Base-by-base conservation (phyloP, 129 eudicot genomes). In the Oenanthe sinensis region DNA sequence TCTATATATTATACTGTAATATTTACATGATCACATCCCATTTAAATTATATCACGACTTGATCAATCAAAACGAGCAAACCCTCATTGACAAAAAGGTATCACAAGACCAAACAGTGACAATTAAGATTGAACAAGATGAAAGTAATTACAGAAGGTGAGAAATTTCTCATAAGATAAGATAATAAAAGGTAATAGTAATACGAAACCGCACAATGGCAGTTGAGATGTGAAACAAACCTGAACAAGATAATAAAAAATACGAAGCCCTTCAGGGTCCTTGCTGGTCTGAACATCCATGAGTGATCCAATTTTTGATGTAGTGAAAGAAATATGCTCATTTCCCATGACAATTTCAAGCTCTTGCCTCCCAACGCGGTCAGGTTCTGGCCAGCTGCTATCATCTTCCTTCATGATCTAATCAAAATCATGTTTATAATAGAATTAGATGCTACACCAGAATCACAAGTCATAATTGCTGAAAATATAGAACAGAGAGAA, bases 381-480 rank as follows among this genome's bases (percentile, higher is more conserved):
- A 10, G 97, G 99, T 84, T 96, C 97, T 52, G 99, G 99, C 99
- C 99, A 96, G 85, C 87, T 92, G 82, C 87, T 92, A 80, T 96
- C 99, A 84, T 96, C 99, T 90, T 96, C 99, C 91, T 92, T 96
- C 99, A 96, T 90, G 75, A 96, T 96, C 99, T 96, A 85, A 24
- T 6, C 24, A 13, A 45, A 40, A 44, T 45, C 40, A 74, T 22
- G 24, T 10, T 22, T n/a, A 5, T 4, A 46, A 28, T 17, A 3
- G 6, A 24, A 12, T 74, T 20, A 45, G 13, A 44, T 12, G 46
- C 49, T 14, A 44, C 40, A 13, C 17, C 17, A 7, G 33, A 43
- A 20, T 45, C n/a, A n/a, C n/a, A n/a, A n/a, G n/a, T n/a, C 20
- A 42, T 43, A n/a, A 8, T 13, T 40, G 1, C 14, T 39, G 2